phyloP scores from a whole-genome alignment of 2,329 filamentous ascomycete genomes.

The Hypoxylon rubiginosum region DNA sequence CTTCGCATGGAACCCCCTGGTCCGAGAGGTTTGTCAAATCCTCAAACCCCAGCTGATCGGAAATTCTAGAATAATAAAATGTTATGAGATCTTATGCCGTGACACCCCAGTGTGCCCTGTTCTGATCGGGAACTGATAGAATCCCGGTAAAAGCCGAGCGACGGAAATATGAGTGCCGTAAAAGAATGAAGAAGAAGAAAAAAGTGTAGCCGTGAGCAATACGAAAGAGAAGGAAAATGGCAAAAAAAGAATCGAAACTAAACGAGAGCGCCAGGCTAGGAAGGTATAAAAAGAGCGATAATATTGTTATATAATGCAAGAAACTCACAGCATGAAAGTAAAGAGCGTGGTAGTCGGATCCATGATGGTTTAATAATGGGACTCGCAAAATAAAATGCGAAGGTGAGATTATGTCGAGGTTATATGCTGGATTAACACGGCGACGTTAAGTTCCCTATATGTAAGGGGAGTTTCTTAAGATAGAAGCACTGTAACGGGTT shows the following conservation, averaged over 20 bases:
- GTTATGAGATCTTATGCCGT: conserved; percentile 37
- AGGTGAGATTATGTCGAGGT: conserved; percentile 22
- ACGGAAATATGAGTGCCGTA: conserved; percentile 18
- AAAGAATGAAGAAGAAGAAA: conserved; percentile 38
- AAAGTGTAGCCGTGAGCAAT: conserved; percentile 18
- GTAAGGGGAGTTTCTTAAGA: conserved; percentile 32
- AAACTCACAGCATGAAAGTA: conserved; percentile 76
- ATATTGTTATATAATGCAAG: conserved; percentile 43
- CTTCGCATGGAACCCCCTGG: conserved; percentile 49
- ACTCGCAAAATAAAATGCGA: conserved; percentile 8
- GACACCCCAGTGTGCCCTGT: conserved; percentile 17
- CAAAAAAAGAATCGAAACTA: conserved; percentile 26
- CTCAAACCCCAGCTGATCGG: conserved; percentile 33
- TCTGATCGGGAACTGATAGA: conserved; percentile 18
- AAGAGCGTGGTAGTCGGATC: conserved; percentile 75
- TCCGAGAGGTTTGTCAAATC: conserved; percentile 32
- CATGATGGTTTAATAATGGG: conserved; percentile 55
- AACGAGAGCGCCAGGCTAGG: conserved; percentile 36
- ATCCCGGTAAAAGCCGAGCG: conserved; percentile 27
- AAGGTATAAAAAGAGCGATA: conserved; percentile 39
- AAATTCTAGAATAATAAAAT: conserved; percentile 40
- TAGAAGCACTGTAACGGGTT: conserved; percentile 36
- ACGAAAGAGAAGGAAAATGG: conserved; percentile 32
- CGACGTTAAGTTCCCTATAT: conserved; percentile 2
- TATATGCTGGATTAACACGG: conserved; percentile 27